phyloP scores from a whole-genome alignment of 768 basidiomycete genomes.

The Suillus tomentosus region DNA sequence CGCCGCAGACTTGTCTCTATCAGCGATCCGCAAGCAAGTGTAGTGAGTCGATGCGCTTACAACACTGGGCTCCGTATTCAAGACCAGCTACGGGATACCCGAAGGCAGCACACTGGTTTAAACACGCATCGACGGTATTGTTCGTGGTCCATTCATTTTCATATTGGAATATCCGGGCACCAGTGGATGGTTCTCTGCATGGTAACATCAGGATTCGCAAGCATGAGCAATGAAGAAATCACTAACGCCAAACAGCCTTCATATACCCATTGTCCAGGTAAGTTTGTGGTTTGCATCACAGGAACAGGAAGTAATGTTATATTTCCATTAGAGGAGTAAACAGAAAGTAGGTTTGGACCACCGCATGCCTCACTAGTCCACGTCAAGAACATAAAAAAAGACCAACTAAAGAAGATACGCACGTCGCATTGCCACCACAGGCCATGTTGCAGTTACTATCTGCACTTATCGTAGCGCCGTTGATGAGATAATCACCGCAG shows the following conservation, averaged over 20 bases:
- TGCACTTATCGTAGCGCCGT: slow-evolving; percentile 54
- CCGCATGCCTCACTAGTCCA: slow-evolving; percentile 64
- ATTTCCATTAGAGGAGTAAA: slow-evolving; percentile 56
- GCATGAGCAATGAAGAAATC: neutral
- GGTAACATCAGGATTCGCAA: neutral
- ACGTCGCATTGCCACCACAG: slow-evolving; percentile 72
- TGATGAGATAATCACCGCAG: slow-evolving; percentile 68
- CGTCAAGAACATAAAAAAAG: slow-evolving; percentile 12
- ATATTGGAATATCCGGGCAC: slow-evolving; percentile 57
- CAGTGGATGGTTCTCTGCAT: slow-evolving; percentile 47
- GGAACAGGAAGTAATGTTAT: slow-evolving; percentile 64
- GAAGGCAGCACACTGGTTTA: slow-evolving; percentile 67
- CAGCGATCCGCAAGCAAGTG: neutral
- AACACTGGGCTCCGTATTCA: slow-evolving; percentile 75
- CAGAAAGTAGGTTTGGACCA: slow-evolving; percentile 69
- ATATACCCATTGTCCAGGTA: slow-evolving; percentile 68
- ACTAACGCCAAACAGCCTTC: slow-evolving; percentile 67
- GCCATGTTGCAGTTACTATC: slow-evolving; percentile 68
- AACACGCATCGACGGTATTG: slow-evolving; percentile 65
- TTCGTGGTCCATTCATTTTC: slow-evolving; percentile 60
- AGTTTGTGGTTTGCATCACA: slow-evolving; percentile 48
- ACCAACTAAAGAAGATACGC: slow-evolving; percentile 23
- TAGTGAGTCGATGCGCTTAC: slow-evolving; percentile 41
- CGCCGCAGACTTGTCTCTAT: slow-evolving; percentile 59
- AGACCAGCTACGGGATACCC: slow-evolving; percentile 74